These are phyloP conservation scores for Pleomassaria siparia DNA, from an alignment of 2,329 filamentous ascomycete species.

Conservation along the genomic window DNA sequence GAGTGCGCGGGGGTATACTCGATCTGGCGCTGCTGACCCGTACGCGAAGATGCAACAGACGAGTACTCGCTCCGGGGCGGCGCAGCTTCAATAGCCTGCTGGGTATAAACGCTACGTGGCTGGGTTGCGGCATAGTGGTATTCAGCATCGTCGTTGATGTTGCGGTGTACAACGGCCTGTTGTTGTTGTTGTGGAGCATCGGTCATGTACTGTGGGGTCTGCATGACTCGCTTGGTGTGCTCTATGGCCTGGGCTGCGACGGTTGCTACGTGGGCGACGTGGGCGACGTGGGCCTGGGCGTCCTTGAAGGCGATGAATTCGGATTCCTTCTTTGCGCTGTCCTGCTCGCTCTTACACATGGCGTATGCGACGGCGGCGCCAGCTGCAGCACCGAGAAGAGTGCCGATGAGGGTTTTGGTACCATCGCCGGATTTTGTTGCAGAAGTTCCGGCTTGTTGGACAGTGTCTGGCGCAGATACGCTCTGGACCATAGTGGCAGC, in stretches of 20 bases:
- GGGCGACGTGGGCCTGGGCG: constrained; percentile 29
- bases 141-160: constrained; percentile 40
- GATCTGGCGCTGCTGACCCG: constrained; percentile 28
- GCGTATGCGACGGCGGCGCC: constrained; percentile 76
- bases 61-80: constrained; percentile 38
- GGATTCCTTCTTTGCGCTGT: constrained; percentile 48
- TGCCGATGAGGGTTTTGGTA: constrained; percentile 69
- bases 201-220: constrained; percentile 36
- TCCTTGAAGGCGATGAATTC: constrained; percentile 41
- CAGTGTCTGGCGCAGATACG: constrained; percentile 33
- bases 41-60: constrained; percentile 31
- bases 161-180: constrained; percentile 38
- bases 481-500: constrained; percentile 32
- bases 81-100: constrained; percentile 45
- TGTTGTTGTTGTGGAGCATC: constrained; percentile 32
- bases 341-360: constrained; percentile 63
- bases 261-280: constrained; percentile 13
- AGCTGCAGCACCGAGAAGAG: constrained; percentile 76
- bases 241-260: constrained; percentile 25
- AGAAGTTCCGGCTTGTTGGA: constrained; percentile 19
- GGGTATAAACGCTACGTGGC: constrained; percentile 18
- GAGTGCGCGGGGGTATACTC: constrained; percentile 41
- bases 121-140: constrained; percentile 34
- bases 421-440: constrained; percentile 45
- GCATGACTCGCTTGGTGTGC: constrained; percentile 30